These are phyloP conservation scores for Umbelopsis vinacea DNA, from an alignment of 192 early-diverging fungal genomes.

Conservation along the genomic window DNA sequence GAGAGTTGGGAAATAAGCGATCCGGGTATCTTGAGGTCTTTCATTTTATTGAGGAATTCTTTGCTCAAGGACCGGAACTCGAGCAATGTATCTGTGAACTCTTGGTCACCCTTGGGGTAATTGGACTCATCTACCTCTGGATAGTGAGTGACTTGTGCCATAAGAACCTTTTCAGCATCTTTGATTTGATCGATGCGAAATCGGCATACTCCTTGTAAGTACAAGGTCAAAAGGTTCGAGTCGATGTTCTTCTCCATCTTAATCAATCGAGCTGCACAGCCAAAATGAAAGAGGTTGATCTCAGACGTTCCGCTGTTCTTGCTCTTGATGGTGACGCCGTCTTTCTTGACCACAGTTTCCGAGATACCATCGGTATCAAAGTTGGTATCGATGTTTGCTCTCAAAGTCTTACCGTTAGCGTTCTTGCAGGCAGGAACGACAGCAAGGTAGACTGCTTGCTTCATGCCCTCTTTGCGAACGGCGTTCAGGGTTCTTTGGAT, in stretches of 20 bases:
- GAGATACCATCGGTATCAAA: neutral
- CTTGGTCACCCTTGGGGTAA: constrained; percentile 52
- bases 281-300: constrained; percentile 39
- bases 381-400: neutral
- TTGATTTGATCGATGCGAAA: constrained; percentile 58
- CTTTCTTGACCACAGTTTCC: neutral
- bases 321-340: neutral
- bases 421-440: neutral
- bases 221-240: constrained; percentile 51
- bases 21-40: constrained; percentile 70
- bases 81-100: constrained; percentile 59
- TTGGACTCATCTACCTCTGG: constrained; percentile 34
- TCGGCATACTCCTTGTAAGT: constrained; percentile 66
- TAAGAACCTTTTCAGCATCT: constrained; percentile 46
- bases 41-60: constrained; percentile 60
- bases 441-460: neutral
- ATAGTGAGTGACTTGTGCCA: constrained; percentile 53
- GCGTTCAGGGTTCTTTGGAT: constrained; percentile 21
- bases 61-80: constrained; percentile 60
- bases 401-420: neutral
- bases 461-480: neutral
- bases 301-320: neutral
- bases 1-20: constrained; percentile 64
- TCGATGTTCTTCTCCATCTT: constrained; percentile 50
- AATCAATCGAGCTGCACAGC: constrained; percentile 56